Evolutionary conservation across 2,329 filamentous ascomycete genomes (phyloP).

Genomic region (Colletotrichum sp.): DNA sequence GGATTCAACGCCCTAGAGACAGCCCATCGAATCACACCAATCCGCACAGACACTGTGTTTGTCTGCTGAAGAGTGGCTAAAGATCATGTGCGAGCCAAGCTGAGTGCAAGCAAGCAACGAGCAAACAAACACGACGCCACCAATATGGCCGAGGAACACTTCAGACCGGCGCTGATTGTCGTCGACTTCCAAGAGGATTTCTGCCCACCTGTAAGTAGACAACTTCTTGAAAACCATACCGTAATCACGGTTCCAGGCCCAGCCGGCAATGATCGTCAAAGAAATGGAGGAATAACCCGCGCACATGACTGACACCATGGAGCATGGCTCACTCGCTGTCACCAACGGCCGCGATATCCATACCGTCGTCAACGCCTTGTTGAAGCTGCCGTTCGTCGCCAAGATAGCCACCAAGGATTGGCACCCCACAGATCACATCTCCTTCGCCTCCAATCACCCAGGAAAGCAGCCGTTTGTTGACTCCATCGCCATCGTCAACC

Average conservation of each 20-base stretch:
- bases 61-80: background rate
- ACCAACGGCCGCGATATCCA: slow-evolving; percentile 73
- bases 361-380: slow-evolving; percentile 74
- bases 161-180: slow-evolving; percentile 66
- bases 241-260: background rate
- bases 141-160: slow-evolving; percentile 31
- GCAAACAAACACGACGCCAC: background rate
- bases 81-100: background rate
- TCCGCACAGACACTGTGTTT: background rate
- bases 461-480: slow-evolving; percentile 72
- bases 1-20: background rate
- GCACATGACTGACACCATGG: background rate
- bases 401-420: slow-evolving; percentile 92
- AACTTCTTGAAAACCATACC: background rate
- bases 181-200: slow-evolving; percentile 96
- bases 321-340: slow-evolving; percentile 90
- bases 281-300: background rate
- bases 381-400: slow-evolving; percentile 72
- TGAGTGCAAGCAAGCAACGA: background rate
- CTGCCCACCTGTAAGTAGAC: slow-evolving; percentile 76
- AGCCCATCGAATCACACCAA: background rate
- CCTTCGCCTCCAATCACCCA: slow-evolving; percentile 83
- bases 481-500: slow-evolving; percentile 68
- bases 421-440: slow-evolving; percentile 84
- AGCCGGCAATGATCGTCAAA: background rate